phyloP scores from a whole-genome alignment of 2,329 filamentous ascomycete genomes.

The Exophiala dermatitidis region DNA sequence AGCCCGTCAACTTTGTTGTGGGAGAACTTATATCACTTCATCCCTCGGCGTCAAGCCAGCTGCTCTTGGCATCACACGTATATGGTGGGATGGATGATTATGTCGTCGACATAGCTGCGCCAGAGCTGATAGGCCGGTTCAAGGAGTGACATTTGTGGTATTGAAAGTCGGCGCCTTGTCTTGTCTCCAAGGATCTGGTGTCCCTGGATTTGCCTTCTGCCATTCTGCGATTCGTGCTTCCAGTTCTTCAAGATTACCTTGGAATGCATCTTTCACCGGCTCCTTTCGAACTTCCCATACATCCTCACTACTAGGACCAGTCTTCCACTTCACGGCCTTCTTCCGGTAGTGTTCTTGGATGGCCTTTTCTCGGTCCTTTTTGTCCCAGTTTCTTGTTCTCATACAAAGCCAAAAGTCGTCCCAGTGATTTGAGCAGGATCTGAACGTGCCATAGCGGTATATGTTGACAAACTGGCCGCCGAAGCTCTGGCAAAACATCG shows the following conservation, averaged over 20 bases:
- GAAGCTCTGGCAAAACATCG: slow-evolving; percentile 87
- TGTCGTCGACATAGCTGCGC: too few species aligned
- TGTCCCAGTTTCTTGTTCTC: slow-evolving; percentile 61
- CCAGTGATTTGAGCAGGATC: slow-evolving; percentile 77
- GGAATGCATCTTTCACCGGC: slow-evolving; percentile 48
- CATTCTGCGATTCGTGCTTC: slow-evolving; percentile 38
- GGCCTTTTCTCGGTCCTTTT: slow-evolving; percentile 51
- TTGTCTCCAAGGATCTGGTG: slow-evolving; percentile 21
- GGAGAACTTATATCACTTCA: too few species aligned
- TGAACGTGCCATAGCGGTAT: slow-evolving; percentile 75
- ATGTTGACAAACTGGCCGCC: slow-evolving; percentile 83
- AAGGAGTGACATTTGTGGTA: not conserved
- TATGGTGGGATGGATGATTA: too few species aligned
- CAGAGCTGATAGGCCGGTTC: not conserved
- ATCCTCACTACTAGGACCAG: slow-evolving; percentile 73
- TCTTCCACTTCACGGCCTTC: slow-evolving; percentile 60
- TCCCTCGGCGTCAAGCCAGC: too few species aligned
- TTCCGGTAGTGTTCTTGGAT: slow-evolving; percentile 62
- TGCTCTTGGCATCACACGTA: too few species aligned
- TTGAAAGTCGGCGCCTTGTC: slow-evolving; percentile 1
- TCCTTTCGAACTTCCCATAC: slow-evolving; percentile 71
- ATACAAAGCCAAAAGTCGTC: slow-evolving; percentile 97
- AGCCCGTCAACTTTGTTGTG: too few species aligned
- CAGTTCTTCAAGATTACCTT: slow-evolving; percentile 39
- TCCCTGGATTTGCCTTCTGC: slow-evolving; percentile 34